Evolutionary conservation across 1,139 yeast genomes (phyloP).

Genomic region (Lodderomyces jiufengensis): DNA sequence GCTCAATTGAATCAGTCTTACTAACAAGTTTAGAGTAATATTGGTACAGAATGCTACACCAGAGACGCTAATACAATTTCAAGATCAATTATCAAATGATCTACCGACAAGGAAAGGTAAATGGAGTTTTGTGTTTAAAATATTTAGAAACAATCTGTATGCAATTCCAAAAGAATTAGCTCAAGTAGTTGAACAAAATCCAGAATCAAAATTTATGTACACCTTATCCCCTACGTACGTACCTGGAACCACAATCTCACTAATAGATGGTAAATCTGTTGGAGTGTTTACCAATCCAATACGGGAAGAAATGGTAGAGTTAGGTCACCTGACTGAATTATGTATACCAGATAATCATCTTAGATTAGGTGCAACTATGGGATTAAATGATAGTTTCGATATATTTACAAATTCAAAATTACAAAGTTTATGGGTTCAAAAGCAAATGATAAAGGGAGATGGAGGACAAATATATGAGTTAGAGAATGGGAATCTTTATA

Average conservation of each 20-base stretch:
- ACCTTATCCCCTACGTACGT: slow-evolving; percentile 56
- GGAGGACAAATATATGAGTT: slow-evolving; percentile 64
- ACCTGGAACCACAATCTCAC: slow-evolving; percentile 48
- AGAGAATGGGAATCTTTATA: slow-evolving; percentile 42
- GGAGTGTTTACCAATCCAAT: slow-evolving; percentile 43
- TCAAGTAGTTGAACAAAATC: slow-evolving; percentile 25
- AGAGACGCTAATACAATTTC: slow-evolving; percentile 61
- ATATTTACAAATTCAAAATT: slow-evolving; percentile 50
- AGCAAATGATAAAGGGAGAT: slow-evolving; percentile 75
- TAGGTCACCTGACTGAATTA: slow-evolving; percentile 16
- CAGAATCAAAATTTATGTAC: slow-evolving; percentile 49
- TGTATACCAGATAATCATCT: slow-evolving; percentile 39
- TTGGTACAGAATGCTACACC: slow-evolving; percentile 57
- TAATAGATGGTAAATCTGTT: slow-evolving; percentile 47
- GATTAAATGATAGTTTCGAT: slow-evolving; percentile 49
- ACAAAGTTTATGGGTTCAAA: slow-evolving; percentile 67
- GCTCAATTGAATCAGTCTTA: not conserved
- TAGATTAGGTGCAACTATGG: slow-evolving; percentile 46
- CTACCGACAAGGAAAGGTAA: slow-evolving; percentile 56
- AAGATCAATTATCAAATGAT: slow-evolving; percentile 63
- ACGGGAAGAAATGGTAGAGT: slow-evolving; percentile 32
- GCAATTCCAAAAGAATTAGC: slow-evolving; percentile 42
- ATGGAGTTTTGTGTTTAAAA: slow-evolving; percentile 64
- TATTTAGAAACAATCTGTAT: slow-evolving; percentile 58
- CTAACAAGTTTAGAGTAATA: slow-evolving; percentile 30